A percentile compares a stretch with the other conserved stretches of the same genome.
Evolutionary conservation across 1,284 basidiomycete genomes (phyloP).

Genomic region (Lignosus rhinocerotis): DNA sequence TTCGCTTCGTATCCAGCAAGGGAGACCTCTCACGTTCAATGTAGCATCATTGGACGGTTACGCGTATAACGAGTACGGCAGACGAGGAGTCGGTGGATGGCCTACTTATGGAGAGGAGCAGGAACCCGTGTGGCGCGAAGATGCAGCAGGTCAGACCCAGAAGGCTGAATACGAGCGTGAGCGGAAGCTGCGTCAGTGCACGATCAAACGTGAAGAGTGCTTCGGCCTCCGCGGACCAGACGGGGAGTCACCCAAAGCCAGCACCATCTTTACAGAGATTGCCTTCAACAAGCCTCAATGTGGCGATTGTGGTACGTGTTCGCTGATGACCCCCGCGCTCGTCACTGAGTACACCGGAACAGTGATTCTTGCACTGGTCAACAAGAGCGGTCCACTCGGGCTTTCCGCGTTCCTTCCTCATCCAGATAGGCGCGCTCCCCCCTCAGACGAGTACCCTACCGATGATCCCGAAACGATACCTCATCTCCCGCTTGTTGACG

Average conservation of each 20-base stretch:
- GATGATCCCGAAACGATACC: slow-evolving; percentile 27
- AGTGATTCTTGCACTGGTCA: slow-evolving; percentile 48
- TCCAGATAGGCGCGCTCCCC: slow-evolving; percentile 18
- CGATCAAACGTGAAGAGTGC: slow-evolving; percentile 26
- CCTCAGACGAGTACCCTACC: slow-evolving; percentile 13
- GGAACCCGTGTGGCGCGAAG: background rate
- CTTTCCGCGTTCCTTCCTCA: slow-evolving; percentile 47
- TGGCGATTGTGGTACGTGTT: slow-evolving; percentile 49
- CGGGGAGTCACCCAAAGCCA: slow-evolving; percentile 19
- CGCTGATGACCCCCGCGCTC: background rate
- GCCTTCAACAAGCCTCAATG: slow-evolving; percentile 45
- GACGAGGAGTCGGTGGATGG: slow-evolving; percentile 18
- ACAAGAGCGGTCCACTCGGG: slow-evolving; percentile 43
- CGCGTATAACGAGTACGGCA: slow-evolving; percentile 26
- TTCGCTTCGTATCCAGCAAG: background rate
- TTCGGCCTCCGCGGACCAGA: slow-evolving; percentile 16
- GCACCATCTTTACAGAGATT: slow-evolving; percentile 45
- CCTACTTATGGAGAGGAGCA: slow-evolving; percentile 9
- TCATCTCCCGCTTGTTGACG: slow-evolving; percentile 43
- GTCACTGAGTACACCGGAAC: background rate
- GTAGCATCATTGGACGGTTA: slow-evolving; percentile 33
- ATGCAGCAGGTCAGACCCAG: background rate
- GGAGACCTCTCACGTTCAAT: background rate
- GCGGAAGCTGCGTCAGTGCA: slow-evolving; percentile 15
- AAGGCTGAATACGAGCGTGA: background rate